phyloP scores from a whole-genome alignment of 2,329 filamentous ascomycete genomes.

The Ceratocystis diversiconidia region DNA sequence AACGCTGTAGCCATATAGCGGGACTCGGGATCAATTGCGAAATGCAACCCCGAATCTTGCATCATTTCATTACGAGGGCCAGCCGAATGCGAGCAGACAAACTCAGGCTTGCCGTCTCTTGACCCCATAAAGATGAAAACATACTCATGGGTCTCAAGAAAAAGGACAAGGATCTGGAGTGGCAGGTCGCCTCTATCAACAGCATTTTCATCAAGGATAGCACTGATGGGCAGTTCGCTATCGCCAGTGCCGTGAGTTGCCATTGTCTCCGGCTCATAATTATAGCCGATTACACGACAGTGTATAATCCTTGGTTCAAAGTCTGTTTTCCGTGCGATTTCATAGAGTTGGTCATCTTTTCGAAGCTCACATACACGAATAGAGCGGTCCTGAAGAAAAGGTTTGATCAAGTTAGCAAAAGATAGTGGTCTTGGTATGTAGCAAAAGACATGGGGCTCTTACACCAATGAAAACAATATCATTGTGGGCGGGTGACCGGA shows the following conservation, averaged over 20 bases:
- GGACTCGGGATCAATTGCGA: conserved; percentile 67
- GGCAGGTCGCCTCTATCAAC: conserved; percentile 34
- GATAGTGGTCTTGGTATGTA: neutral
- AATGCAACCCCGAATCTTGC: conserved; percentile 46
- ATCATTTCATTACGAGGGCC: conserved; percentile 37
- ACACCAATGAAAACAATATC: conserved; percentile 80
- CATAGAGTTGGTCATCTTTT: conserved; percentile 53
- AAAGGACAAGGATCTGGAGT: conserved; percentile 67
- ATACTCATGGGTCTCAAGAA: conserved; percentile 57
- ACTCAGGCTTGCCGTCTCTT: conserved; percentile 38
- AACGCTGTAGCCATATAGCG: conserved; percentile 55
- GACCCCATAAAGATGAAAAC: conserved; percentile 59
- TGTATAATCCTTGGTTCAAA: conserved; percentile 68
- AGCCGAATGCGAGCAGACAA: conserved; percentile 45
- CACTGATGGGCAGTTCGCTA: neutral
- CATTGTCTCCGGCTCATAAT: conserved; percentile 7
- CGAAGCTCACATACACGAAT: conserved; percentile 68
- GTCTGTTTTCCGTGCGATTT: conserved; percentile 63
- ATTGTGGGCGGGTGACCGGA: conserved; percentile 55
- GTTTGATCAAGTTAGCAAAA: neutral
- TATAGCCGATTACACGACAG: conserved; percentile 55
- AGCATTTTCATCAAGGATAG: conserved; percentile 12
- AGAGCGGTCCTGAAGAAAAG: conserved; percentile 47
- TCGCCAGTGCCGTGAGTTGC: neutral
- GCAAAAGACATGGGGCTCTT: conserved; percentile 26